Evolutionary conservation across 2,329 filamentous ascomycete genomes (phyloP), one percentile per base, ranked within the genome.

Genomic region (Neocucurbitaria cava): DNA sequence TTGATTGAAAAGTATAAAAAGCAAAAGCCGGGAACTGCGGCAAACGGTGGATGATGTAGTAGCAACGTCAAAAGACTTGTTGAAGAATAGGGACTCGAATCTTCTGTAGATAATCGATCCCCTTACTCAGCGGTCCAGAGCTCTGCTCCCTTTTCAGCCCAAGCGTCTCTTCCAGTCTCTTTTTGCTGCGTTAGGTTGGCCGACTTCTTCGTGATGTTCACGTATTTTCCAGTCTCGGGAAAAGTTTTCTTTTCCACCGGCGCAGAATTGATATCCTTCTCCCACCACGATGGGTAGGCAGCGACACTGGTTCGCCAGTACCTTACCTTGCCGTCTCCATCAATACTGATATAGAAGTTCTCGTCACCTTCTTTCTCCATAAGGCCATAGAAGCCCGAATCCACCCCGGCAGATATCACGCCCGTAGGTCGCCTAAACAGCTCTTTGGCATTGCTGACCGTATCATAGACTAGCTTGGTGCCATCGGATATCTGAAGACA

Each of bases 381-480:
- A 3, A 64, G 23, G 1, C 52, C 59, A 46, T 68, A 63, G 21
- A 71, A 59, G 1, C 58, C 46, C 7, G 46, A n/a, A 11, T 35
- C 21, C 6, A 61, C 49, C 28, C 50, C 62, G 2, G 42, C 40
- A 24, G 31, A 46, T 3, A 48, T 15, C 9, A 46, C 36, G 8
- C 66, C 64, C 15, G 49, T 51, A 5, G 61, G 48, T n/a, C 62
- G 62, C 42, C 52, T 57, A 31, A 70, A 70, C 7, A 70, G 35
- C 49, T 72, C 68, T 42, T 73, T 72, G 3, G 57, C 35, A 33
- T 72, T 72, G 9, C 44, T 62, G 9, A 61, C 31, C 1, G 47
- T 56, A 23, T 72, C 57, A 47, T 70, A 73, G 2, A 71, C 49
- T 1, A 72, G 42, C 2, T 46, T 61, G 0, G 62, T 63, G 4